Base-by-base conservation (phyloP, 179 eudicot genomes). In the Silene coronaria region DNA sequence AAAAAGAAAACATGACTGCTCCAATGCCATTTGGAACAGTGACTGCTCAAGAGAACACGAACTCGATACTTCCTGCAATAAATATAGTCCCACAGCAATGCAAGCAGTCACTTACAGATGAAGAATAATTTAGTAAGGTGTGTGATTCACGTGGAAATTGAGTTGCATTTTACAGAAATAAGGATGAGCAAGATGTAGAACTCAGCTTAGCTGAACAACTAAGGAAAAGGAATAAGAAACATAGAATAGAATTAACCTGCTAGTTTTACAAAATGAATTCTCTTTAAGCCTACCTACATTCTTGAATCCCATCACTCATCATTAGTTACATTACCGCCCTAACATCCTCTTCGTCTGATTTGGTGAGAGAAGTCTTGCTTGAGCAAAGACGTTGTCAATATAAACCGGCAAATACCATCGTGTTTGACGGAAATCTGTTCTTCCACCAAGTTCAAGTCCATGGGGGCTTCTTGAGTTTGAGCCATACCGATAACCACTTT, bases 111-210 rank as follows among this genome's bases (percentile, higher is more conserved):
- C 48, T 76, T 73, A 55, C 73, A 76, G 70, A 67, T 67, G 70
- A 45, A 28, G 5, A 36, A 16, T 13, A 51, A 72, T 71, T 32
- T 14, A 57, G 11, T 8, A 71, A n/a, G 46, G 48, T 70, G 32
- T 73, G 66, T 70, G 63, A 70, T 78, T 71, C 57, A 38, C 67
- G 73, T 23, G 74, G 30, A 74, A 78, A 78, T 57, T 34, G 71
- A 71, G 76, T 70, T 74, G 66, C 84, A 81, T 67, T 82, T 78
- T 82, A 82, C 81, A 82, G 38, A 75, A 30, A 58, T 38, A 19
- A 28, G 46, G 67, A 23, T 11, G n/a, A 46, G 16, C 11, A 53
- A 68, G 70, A 57, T 19, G 30, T 30, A 11, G 21, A 27, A 67
- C 21, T 46, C 28, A 68, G 48, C 67, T 76, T 36, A 53, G 63